Base-by-base conservation (phyloP, 345 rosid species). In the Pistacia vera region DNA sequence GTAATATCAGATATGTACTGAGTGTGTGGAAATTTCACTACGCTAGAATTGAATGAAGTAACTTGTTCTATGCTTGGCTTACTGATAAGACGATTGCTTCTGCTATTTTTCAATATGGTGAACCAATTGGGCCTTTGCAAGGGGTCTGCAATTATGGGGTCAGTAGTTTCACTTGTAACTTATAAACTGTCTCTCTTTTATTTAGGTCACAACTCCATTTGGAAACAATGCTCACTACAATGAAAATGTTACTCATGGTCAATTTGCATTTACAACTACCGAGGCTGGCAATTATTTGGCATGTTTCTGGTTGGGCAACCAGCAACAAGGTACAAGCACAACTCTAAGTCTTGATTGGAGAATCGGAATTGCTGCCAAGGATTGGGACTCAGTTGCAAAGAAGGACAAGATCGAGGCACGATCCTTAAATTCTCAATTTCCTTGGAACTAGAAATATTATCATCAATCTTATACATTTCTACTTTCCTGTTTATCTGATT, bases 371-470 rank as follows among this genome's bases (percentile, higher is more conserved):
- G 90, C 95, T 1, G 93, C 99, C 4, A 93, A 93, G 86, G 98
- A 96, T 82, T 96, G 99, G 99, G 97, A 93, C n/a, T 89, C 98
- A 44, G 95, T 95, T 76, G 98, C 97, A 5, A 93, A 76, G 80
- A 93, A 92, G 74, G 97, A 96, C 79, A 92, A 96, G 81, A 90
- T 96, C 54, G 97, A 96, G 97, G 97, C 81, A 74, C 82, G 91
- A 63, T 74, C 71, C 70, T 20, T 46, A 17, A 55, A 51, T 61
- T 10, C 55, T 46, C n/a, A 12, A 25, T 46, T 48, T 48, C 52
- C 38, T 17, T 64, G 36, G 57, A 46, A 61, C 56, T 25, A 28
- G 17, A 25, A 55, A 7, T 36, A n/a, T 3, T 49, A 73, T 36
- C 16, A 25, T 20, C 52, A 16, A 61, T 72, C 36, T 57, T 74